Evolutionary conservation across 2,329 filamentous ascomycete genomes (phyloP).

Genomic region (Monilinia polystroma): DNA sequence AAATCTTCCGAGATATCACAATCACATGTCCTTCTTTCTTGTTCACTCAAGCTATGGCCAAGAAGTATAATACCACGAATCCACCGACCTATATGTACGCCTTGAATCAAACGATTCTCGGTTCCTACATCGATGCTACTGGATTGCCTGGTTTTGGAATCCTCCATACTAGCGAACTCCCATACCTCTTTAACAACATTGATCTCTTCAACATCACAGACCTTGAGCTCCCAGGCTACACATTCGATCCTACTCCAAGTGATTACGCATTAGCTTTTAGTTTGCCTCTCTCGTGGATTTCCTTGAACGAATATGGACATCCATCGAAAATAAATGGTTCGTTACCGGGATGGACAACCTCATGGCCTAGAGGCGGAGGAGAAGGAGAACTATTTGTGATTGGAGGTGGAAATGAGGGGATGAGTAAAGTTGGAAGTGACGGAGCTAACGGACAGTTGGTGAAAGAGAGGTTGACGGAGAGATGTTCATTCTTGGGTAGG

Average conservation of each 20-base stretch:
- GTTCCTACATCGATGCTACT: slow-evolving; percentile 43
- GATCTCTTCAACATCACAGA: slow-evolving; percentile 45
- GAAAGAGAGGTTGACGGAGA: slow-evolving; percentile 47
- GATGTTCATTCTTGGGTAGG: slow-evolving; percentile 46
- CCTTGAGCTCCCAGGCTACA: slow-evolving; percentile 27
- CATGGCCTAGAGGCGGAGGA: slow-evolving; percentile 37
- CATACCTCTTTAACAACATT: slow-evolving; percentile 52
- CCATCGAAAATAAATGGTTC: slow-evolving; percentile 40
- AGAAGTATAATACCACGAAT: slow-evolving; percentile 33
- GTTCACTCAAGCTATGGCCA: slow-evolving; percentile 44
- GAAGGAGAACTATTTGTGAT: slow-evolving; percentile 45
- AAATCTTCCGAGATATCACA: slow-evolving; percentile 52
- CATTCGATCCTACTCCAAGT: slow-evolving; percentile 41
- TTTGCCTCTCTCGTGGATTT: slow-evolving; percentile 49
- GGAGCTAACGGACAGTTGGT: slow-evolving; percentile 39
- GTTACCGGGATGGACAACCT: slow-evolving; percentile 45
- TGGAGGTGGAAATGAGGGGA: slow-evolving; percentile 44
- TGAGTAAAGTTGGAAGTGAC: slow-evolving; percentile 38
- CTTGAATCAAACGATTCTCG: slow-evolving; percentile 56
- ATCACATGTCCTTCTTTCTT: slow-evolving; percentile 51
- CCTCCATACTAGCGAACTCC: slow-evolving; percentile 53
- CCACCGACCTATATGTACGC: slow-evolving; percentile 48
- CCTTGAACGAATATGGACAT: slow-evolving; percentile 46
- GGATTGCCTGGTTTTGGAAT: slow-evolving; percentile 46
- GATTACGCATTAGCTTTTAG: slow-evolving; percentile 46